phyloP scores from a whole-genome alignment of 176 grass and related monocot genomes.

The Tuctoria greenei region DNA sequence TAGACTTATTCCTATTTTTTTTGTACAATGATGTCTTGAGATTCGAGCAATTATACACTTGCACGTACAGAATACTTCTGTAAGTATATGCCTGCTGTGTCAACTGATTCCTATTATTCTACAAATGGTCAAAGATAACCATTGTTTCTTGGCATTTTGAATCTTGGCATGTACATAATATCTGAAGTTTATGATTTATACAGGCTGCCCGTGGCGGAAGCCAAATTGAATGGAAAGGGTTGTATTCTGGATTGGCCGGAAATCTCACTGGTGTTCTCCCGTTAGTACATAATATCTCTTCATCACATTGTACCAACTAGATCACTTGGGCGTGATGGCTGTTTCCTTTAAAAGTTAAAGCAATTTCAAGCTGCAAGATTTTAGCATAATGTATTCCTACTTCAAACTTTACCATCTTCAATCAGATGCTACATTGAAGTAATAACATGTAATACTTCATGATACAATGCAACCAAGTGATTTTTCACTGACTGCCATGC shows the following conservation, averaged over 20 bases:
- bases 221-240: slow-evolving; percentile 74
- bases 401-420: neutral
- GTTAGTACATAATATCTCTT: slow-evolving; percentile 50
- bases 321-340: neutral
- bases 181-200: neutral
- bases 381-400: neutral
- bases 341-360: neutral
- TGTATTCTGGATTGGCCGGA: slow-evolving; percentile 87
- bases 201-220: slow-evolving; percentile 67
- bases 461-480: neutral
- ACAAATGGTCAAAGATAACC: neutral
- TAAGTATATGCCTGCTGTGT: neutral
- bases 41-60: neutral
- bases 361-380: slow-evolving; percentile 4
- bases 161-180: neutral
- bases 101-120: neutral
- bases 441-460: neutral
- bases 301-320: neutral
- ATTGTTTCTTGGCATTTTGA: neutral
- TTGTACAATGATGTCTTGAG: neutral
- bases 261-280: slow-evolving; percentile 81
- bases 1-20: too few relatives aligned
- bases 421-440: neutral
- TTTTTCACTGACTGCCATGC: neutral
- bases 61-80: neutral